Conservation (phyloP, 352 stramenopile species). For the Pythium oligandrum region DNA sequence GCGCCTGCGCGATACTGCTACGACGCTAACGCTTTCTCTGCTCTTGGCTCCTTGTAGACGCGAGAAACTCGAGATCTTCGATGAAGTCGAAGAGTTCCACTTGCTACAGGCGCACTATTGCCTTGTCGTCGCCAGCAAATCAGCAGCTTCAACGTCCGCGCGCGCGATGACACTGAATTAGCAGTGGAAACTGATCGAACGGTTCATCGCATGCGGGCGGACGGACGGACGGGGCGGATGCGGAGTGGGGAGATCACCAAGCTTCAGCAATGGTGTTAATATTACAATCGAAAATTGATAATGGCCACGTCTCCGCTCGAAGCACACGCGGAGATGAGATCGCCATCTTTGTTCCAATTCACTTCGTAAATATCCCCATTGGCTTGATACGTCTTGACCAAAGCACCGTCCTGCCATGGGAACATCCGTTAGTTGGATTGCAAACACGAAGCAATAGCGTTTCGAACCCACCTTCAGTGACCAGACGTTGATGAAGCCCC, state of each 20-base stretch:
- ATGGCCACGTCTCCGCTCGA: constrained; percentile 85
- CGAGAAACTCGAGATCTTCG: constrained; percentile 88
- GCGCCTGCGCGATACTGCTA: constrained; percentile 1
- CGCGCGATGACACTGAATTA: constrained; percentile 13
- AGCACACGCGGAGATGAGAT: constrained; percentile 82
- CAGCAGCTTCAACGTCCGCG: constrained; percentile 7
- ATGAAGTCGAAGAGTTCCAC: constrained; percentile 92
- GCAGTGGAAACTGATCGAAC: constrained; percentile 1
- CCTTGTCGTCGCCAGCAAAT: constrained; percentile 46
- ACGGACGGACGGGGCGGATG: not conserved
- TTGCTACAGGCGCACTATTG: constrained; percentile 90
- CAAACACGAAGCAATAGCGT: constrained; percentile 46
- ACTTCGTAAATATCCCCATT: constrained; percentile 99
- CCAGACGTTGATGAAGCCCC: constrained; percentile 97
- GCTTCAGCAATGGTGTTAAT: constrained; percentile 43
- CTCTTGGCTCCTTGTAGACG: constrained; percentile 25
- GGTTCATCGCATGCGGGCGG: constrained; percentile 4
- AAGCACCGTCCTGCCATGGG: constrained; percentile 46
- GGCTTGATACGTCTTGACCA: constrained; percentile 87
- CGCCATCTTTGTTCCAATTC: constrained; percentile 93
- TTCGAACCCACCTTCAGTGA: constrained; percentile 80
- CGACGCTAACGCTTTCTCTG: not conserved
- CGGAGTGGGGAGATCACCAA: constrained; percentile 9
- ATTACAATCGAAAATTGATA: constrained; percentile 90
- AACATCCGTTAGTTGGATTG: no score